Evolutionary conservation across 441 rosid genomes (phyloP), one percentile per base, ranked within the genome.

Genomic region (Iberis amara): DNA sequence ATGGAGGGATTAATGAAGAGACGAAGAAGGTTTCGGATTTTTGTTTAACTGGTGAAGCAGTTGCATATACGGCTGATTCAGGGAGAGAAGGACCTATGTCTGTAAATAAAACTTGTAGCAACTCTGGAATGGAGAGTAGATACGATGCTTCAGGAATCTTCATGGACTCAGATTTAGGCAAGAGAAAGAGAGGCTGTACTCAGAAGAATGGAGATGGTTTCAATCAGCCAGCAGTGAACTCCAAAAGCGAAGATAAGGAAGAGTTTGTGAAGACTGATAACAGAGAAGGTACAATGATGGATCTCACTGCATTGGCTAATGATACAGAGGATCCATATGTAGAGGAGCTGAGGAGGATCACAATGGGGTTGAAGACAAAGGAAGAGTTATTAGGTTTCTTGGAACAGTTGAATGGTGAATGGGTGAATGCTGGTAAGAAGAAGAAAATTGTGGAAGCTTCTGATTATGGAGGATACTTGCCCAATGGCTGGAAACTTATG

Each of bases 121-220:
- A 59, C 32, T 2, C 32, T 13, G 50, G 49, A 45, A 50, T 4
- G 26, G 61, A 59, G 45, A 39, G 61, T 43, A 40, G 57, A 42
- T 10, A 14, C 36, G 74, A 53, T 44, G 47, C 31, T 52, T 36
- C 13, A 47, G 65, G 52, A 27, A 18, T 53, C 47, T 46, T 31
- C 40, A 35, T 35, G 40, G 60, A 59, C 26, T 47, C 60, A 9
- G 44, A 40, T 35, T 11, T 47, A 33, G 28, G 38, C n/a, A 83
- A 77, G 76, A 71, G 83, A 52, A 81, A 67, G 72, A 73, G 80
- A 65, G 94, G 95, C 39, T 75, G 89, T 55, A 86, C 92, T 5
- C 68, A 66, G 30, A 81, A 55, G 70, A 64, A 8, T 38, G 28
- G 71, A 61, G 58, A 61, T 28, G 51, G 46, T 7, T 30, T 33